phyloP scores from a whole-genome alignment of 805 yeast species.

The Zygotorulaspora danielsina region DNA sequence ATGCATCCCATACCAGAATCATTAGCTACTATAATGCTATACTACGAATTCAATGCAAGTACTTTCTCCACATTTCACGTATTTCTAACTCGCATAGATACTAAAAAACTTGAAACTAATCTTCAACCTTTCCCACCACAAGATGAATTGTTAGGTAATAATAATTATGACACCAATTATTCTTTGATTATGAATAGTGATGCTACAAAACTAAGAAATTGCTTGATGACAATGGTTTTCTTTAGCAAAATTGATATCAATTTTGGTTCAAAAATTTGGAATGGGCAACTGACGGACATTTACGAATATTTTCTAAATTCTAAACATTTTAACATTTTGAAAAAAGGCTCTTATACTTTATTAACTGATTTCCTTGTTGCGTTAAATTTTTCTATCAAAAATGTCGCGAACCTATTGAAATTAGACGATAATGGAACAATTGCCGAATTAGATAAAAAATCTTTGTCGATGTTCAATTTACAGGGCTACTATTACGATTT shows the following conservation, averaged over 20 bases:
- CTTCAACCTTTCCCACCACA: slow-evolving; percentile 11
- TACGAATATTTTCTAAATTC: slow-evolving; percentile 25
- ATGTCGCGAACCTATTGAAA: slow-evolving; percentile 24
- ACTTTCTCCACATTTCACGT: slow-evolving; percentile 24
- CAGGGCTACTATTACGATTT: slow-evolving; percentile 34
- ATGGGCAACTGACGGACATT: slow-evolving; percentile 20
- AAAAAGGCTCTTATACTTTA: slow-evolving; percentile 28
- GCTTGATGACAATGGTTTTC: slow-evolving; percentile 31
- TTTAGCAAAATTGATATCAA: slow-evolving; percentile 23
- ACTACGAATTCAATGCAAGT: slow-evolving; percentile 29
- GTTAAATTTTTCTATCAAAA: slow-evolving; percentile 33
- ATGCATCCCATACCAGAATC: slow-evolving; percentile 31
- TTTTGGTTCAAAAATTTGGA: slow-evolving; percentile 28
- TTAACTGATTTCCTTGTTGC: slow-evolving; percentile 33
- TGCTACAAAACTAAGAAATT: slow-evolving; percentile 26
- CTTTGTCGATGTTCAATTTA: slow-evolving; percentile 29
- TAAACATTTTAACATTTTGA: slow-evolving; percentile 22
- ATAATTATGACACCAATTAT: slow-evolving; percentile 1
- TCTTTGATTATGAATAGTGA: slow-evolving; percentile 20
- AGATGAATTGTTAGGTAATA: background rate
- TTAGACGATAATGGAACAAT: slow-evolving; percentile 14
- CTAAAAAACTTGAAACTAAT: slow-evolving; percentile 28
- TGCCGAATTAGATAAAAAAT: slow-evolving; percentile 20
- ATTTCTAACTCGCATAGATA: slow-evolving; percentile 30
- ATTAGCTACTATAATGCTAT: slow-evolving; percentile 26